phyloP scores from a whole-genome alignment of 495 filamentous ascomycete genomes.

The Annulohypoxylon bovei region DNA sequence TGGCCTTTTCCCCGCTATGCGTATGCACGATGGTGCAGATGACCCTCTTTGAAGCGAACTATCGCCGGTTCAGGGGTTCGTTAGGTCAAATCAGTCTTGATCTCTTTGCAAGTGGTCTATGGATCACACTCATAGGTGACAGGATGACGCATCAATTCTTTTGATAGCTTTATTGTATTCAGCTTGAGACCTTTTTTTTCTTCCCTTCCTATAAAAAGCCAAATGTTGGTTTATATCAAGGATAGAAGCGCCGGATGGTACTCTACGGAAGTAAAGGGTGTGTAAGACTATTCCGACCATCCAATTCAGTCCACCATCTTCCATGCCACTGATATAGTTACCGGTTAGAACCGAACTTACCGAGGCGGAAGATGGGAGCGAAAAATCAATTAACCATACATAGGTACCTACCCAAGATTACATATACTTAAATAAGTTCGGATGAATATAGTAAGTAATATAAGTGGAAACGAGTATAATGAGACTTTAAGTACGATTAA shows the following conservation, averaged over 20 bases:
- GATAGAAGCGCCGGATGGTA: constrained; percentile 43
- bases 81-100: constrained; percentile 23
- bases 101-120: constrained; percentile 11
- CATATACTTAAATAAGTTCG: not conserved
- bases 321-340: constrained; percentile 25
- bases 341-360: constrained; percentile 19
- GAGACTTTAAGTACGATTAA: not conserved
- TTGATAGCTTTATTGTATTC: constrained; percentile 5
- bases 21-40: constrained; percentile 47
- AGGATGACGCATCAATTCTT: constrained; percentile 27
- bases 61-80: constrained; percentile 36
- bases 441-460: not conserved
- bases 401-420: no score
- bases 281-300: constrained; percentile 38
- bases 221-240: constrained; percentile 30
- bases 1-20: constrained; percentile 45
- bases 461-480: not conserved
- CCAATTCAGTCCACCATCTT: constrained; percentile 23
- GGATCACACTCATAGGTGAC: constrained; percentile 21
- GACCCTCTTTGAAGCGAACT: constrained; percentile 45
- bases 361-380: constrained; percentile 1
- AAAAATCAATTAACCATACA: constrained; percentile 1
- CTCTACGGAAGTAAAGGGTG: constrained; percentile 29
- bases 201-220: constrained; percentile 14
- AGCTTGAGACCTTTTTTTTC: constrained; percentile 10